phyloP scores from a whole-genome alignment of 2,329 filamentous ascomycete genomes.

The Phialophora verrucosa region DNA sequence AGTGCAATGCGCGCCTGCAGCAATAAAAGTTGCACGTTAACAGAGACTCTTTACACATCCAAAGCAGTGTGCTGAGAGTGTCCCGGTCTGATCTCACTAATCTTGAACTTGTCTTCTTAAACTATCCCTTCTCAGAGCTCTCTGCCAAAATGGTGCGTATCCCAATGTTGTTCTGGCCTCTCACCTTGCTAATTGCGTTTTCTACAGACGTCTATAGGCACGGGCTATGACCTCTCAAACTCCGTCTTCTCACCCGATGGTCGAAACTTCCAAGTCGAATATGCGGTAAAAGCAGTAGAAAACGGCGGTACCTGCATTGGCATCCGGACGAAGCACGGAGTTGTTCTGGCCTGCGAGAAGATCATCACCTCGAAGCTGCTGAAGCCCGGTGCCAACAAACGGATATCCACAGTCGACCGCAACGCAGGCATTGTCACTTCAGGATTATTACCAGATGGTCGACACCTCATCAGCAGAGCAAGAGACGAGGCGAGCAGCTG shows the following conservation, averaged over 20 bases:
- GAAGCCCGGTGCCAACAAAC: slow-evolving; percentile 94
- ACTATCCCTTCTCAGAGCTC: not conserved
- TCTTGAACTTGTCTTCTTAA: not conserved
- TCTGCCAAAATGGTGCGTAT: slow-evolving; percentile 2
- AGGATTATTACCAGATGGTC: slow-evolving; percentile 90
- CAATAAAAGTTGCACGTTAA: slow-evolving; percentile 1
- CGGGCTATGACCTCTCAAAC: slow-evolving; percentile 98
- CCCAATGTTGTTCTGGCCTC: not conserved
- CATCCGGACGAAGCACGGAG: slow-evolving; percentile 95
- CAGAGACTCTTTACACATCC: not conserved
- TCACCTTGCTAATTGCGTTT: slow-evolving; percentile 9
- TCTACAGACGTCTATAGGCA: slow-evolving; percentile 94
- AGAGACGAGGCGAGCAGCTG: slow-evolving; percentile 91
- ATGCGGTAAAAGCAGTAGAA: slow-evolving; percentile 97
- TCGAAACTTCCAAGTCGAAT: slow-evolving; percentile 98
- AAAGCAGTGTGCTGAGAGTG: not conserved
- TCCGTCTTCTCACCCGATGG: slow-evolving; percentile 99
- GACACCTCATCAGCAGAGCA: slow-evolving; percentile 91
- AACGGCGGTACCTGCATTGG: slow-evolving; percentile 96
- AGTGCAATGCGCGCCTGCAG: not conserved
- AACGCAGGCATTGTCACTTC: slow-evolving; percentile 92
- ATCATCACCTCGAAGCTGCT: slow-evolving; percentile 93
- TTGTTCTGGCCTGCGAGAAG: slow-evolving; percentile 96
- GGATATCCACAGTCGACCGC: slow-evolving; percentile 91
- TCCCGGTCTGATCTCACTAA: slow-evolving; percentile 2